Base-by-base conservation (phyloP, 2,329 filamentous ascomycete genomes). In the Pseudogymnoascus sp. region DNA sequence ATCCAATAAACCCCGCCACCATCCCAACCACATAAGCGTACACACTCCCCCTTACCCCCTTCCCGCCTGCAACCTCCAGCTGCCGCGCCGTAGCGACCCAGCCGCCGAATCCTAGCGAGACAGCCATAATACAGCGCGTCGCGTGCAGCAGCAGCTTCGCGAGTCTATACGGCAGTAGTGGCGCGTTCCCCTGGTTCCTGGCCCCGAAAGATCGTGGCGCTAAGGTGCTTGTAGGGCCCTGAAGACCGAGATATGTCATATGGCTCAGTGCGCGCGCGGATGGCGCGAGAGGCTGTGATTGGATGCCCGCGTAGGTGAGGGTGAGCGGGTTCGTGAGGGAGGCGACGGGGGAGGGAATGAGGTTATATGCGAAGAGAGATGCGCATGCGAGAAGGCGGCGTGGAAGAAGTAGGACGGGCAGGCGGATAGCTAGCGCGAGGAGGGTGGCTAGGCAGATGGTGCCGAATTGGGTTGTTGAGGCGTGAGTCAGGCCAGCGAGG, bases 1-100 rank as follows among this genome's bases (percentile, higher is more conserved):
- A 99, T 6, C 94, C 94, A 69, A 99, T 97, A 62, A 93, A 92
- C 65, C 90, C 91, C 14, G 94, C 94, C 68, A 97, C 88, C 66
- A 99, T 75, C 8, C 92, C 94, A 21, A 99, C 91, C 1, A 97
- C 84, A 72, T 97, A 99, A 1, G 93, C 94, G 74, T 99, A 99
- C 23, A 94, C 81, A 70, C 91, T 96, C 7, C 94, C 94, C 53
- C 84, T 84, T 60, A 88, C 73, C 0, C 84, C 82, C 61, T 75
- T 68, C 42, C 47, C 70, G 40, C 63, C 73, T 71, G 77, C 79
- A 18, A 94, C 79, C 61, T 82, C 80, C 3, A 97, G 79, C 75
- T 89, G 87, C 66, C 91, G 87, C 10, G 94, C 92, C 37, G 92
- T 96, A 56, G 91, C 89, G 7, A 97, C 91, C 94, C 94, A 99